phyloP scores from a whole-genome alignment of 1,139 yeast genomes.

The Martiniozyma asiatica region DNA sequence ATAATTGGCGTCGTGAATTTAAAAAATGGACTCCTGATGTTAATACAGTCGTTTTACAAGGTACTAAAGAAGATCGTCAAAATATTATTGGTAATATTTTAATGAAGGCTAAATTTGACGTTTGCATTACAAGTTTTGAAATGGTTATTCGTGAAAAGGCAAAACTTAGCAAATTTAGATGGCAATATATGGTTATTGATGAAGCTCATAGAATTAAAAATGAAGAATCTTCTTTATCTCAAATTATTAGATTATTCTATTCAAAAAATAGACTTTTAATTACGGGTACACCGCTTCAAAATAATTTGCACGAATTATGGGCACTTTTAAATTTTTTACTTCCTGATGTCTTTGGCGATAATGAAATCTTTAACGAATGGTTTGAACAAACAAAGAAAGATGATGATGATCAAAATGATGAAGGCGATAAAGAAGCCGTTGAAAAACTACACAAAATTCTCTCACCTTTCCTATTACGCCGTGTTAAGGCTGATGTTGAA shows the following conservation, averaged over 20 bases:
- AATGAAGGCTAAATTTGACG: conserved; percentile 58
- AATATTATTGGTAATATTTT: conserved; percentile 38
- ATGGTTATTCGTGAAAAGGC: conserved; percentile 67
- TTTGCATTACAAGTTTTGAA: conserved; percentile 62
- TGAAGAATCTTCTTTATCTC: conserved; percentile 64
- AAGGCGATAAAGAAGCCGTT: conserved; percentile 29
- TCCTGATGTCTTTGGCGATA: conserved; percentile 70
- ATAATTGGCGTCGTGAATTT: conserved; percentile 72
- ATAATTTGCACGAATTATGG: conserved; percentile 72
- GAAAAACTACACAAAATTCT: conserved; percentile 83
- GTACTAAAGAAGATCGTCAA: conserved; percentile 57
- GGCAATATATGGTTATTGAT: conserved; percentile 69
- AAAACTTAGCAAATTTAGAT: conserved; percentile 47
- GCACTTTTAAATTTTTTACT: conserved; percentile 62
- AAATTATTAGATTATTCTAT: conserved; percentile 62
- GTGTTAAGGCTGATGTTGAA: conserved; percentile 72
- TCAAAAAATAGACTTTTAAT: conserved; percentile 58
- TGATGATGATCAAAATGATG: conserved; percentile 19
- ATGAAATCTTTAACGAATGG: conserved; percentile 68
- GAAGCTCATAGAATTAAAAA: conserved; percentile 78
- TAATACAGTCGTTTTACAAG: conserved; percentile 53
- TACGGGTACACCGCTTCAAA: conserved; percentile 76
- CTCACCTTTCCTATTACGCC: conserved; percentile 60
- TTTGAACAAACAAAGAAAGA: conserved; percentile 24
- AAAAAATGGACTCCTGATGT: conserved; percentile 73